Conservation (phyloP, 1,139 yeast species). For the Hyphopichia khmerensis region DNA sequence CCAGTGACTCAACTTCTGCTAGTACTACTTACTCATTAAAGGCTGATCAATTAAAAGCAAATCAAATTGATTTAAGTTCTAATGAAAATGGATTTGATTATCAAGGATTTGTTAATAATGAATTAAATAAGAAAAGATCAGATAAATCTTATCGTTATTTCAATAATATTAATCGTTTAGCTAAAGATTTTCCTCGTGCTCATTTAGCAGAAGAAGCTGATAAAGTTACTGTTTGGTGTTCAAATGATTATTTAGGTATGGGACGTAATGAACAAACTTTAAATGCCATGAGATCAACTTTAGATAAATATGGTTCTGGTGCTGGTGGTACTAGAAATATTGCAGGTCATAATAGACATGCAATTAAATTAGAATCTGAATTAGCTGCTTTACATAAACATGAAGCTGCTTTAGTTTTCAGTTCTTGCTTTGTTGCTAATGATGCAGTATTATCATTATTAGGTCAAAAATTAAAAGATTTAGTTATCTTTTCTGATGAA, state of each 20-base stretch:
- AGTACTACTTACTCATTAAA: slow-evolving; percentile 34
- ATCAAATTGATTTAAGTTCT: slow-evolving; percentile 30
- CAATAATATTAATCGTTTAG: slow-evolving; percentile 95
- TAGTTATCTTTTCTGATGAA: slow-evolving; percentile 91
- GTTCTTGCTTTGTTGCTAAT: slow-evolving; percentile 95
- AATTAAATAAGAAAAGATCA: slow-evolving; percentile 67
- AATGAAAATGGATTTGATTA: slow-evolving; percentile 60
- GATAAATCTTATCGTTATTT: slow-evolving; percentile 95
- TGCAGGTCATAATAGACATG: slow-evolving; percentile 94
- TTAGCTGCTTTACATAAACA: slow-evolving; percentile 90
- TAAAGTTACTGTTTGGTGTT: slow-evolving; percentile 97
- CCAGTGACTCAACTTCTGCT: slow-evolving; percentile 19
- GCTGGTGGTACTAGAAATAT: slow-evolving; percentile 99
- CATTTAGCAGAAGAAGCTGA: slow-evolving; percentile 74
- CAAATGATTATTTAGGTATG: slow-evolving; percentile 96
- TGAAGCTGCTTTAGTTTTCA: slow-evolving; percentile 91
- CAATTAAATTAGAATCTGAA: slow-evolving; percentile 81
- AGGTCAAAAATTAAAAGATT: slow-evolving; percentile 85
- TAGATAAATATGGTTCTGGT: slow-evolving; percentile 94
- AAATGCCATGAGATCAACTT: slow-evolving; percentile 72
- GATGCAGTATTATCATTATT: slow-evolving; percentile 92
- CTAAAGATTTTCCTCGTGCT: slow-evolving; percentile 89
- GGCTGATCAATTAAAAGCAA: slow-evolving; percentile 27
- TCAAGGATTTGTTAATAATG: slow-evolving; percentile 58
- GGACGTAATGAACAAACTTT: slow-evolving; percentile 75